These are phyloP conservation scores for Cyclotella atomus DNA, from an alignment of 108 stramenopile species.

Conservation along the genomic window DNA sequence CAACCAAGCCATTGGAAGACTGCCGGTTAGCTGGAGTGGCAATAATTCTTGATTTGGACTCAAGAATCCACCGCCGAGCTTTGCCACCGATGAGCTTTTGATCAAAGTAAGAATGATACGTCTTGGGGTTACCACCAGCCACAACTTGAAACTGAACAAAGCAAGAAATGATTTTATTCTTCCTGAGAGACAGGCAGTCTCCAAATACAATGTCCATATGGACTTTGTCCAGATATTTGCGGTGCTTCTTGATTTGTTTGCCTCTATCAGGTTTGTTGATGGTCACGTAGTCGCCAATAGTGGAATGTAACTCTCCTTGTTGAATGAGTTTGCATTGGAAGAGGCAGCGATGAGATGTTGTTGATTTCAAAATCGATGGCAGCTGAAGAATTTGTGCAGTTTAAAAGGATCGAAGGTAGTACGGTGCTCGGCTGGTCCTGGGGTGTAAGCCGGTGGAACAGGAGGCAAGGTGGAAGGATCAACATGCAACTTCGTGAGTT, in stretches of 20 bases:
- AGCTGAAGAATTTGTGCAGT: conserved; percentile 10
- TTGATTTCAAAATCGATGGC: conserved; percentile 11
- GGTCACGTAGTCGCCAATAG: conserved; percentile 13
- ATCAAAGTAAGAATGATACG: conserved; percentile 12
- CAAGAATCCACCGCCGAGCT: too few species aligned
- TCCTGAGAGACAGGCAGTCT: conserved; percentile 10
- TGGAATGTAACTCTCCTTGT: background rate
- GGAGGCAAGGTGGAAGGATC: background rate
- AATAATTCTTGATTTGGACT: too few species aligned
- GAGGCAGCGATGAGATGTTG: background rate
- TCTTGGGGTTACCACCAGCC: background rate
- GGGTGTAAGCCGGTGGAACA: background rate
- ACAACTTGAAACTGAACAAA: conserved; percentile 6
- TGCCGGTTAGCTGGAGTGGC: conserved; percentile 8
- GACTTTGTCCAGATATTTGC: conserved; percentile 9
- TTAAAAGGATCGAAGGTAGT: background rate
- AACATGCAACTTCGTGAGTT: background rate
- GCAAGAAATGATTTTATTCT: too few species aligned
- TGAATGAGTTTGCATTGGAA: conserved; percentile 17
- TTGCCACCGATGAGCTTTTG: conserved; percentile 15
- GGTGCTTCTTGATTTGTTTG: conserved; percentile 8
- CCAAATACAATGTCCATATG: conserved; percentile 29
- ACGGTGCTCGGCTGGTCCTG: background rate
- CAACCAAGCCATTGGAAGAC: background rate
- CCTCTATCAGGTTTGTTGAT: background rate